Evolutionary conservation across 176 grass and related monocot species (phyloP).

Genomic region (Aegilops umbellulata): DNA sequence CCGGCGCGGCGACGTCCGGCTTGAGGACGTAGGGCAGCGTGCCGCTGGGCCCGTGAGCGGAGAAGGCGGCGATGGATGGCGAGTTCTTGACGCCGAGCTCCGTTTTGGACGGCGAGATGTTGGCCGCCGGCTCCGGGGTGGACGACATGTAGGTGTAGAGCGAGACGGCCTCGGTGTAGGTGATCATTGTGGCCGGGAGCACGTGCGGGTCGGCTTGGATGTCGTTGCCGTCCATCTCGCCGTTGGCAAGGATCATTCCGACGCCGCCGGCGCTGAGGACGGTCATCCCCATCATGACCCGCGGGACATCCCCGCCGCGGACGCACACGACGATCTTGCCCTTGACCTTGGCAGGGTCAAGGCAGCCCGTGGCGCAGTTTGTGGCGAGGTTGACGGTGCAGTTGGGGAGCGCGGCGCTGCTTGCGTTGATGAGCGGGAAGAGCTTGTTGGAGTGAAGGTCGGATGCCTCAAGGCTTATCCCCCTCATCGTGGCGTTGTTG

Average conservation of each 20-base stretch:
- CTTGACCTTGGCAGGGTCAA: constrained; percentile 49
- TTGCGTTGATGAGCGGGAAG: constrained; percentile 37
- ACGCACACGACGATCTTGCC: constrained; percentile 71
- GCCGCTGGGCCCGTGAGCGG: constrained; percentile 59
- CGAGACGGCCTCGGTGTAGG: constrained; percentile 31
- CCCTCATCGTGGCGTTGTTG: constrained; percentile 34
- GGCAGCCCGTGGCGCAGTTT: constrained; percentile 26
- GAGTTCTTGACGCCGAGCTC: constrained; percentile 59
- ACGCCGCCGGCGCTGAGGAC: constrained; percentile 47
- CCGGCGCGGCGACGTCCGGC: constrained; percentile 67
- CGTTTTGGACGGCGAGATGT: constrained; percentile 55
- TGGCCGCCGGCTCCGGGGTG: constrained; percentile 37
- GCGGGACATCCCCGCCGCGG: background rate
- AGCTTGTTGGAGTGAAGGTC: constrained; percentile 1
- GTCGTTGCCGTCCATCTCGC: constrained; percentile 4
- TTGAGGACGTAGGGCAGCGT: constrained; percentile 56
- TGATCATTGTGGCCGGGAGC: constrained; percentile 72
- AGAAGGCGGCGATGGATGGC: constrained; percentile 53
- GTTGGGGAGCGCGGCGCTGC: background rate
- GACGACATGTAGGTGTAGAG: constrained; percentile 50
- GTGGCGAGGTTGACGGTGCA: background rate
- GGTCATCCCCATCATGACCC: constrained; percentile 31
- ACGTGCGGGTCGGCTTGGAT: constrained; percentile 53
- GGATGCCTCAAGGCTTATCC: constrained; percentile 36
- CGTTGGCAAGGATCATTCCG: constrained; percentile 68